Percentiles rank a stretch among this genome's conserved stretches.
These are phyloP conservation scores for Coccomyxa sp. DNA, from an alignment of 139 green algal species.

Conservation along the genomic window DNA sequence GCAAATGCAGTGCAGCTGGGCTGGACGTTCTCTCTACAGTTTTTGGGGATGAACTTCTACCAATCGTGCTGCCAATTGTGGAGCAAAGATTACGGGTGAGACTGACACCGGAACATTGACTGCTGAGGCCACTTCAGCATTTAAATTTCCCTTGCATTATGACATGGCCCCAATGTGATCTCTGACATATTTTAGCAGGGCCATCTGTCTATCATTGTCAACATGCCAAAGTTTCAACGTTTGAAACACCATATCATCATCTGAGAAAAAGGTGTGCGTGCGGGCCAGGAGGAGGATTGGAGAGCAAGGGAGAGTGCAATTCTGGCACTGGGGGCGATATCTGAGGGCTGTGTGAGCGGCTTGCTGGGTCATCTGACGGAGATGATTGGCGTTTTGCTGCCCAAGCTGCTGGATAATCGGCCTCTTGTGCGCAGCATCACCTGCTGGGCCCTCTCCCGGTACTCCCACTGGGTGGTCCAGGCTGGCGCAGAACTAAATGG, in stretches of 20 bases:
- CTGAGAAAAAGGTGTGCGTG: background rate
- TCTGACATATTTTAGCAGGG: no score
- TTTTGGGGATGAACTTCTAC: slow-evolving; percentile 84
- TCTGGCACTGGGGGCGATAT: slow-evolving; percentile 85
- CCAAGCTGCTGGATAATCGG: slow-evolving; percentile 61
- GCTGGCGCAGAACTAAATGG: background rate
- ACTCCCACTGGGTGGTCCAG: slow-evolving; percentile 73
- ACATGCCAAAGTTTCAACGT: no score
- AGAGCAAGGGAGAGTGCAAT: slow-evolving; percentile 77
- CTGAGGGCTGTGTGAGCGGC: slow-evolving; percentile 79
- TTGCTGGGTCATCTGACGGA: slow-evolving; percentile 65
- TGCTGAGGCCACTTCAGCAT: background rate
- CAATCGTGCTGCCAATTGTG: slow-evolving; percentile 86
- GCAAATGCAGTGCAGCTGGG: slow-evolving; percentile 80
- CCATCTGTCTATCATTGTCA: no score
- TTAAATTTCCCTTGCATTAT: background rate
- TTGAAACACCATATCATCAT: background rate
- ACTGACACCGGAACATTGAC: background rate
- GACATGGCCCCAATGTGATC: no score
- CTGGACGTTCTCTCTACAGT: slow-evolving; percentile 82
- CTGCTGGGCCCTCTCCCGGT: slow-evolving; percentile 88
- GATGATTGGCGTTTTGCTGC: slow-evolving; percentile 78
- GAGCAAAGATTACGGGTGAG: slow-evolving; percentile 60
- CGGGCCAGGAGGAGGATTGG: slow-evolving; percentile 54
- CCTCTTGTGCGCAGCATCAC: slow-evolving; percentile 86